Base-by-base conservation (phyloP, 2,329 filamentous ascomycete species). In the Sclerotinia trifoliorum region DNA sequence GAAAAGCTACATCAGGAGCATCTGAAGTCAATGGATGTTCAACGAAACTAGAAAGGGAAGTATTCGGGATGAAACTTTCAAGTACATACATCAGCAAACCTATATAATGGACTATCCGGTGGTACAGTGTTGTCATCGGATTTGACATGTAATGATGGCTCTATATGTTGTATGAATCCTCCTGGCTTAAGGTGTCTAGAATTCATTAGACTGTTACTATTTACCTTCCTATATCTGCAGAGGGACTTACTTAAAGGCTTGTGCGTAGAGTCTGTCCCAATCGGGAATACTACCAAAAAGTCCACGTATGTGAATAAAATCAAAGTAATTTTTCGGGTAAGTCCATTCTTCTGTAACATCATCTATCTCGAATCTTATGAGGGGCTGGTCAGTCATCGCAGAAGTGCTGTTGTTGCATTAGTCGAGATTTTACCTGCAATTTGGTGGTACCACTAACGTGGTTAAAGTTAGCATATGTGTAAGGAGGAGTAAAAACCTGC, bases 241-340 rank as follows among this genome's bases (percentile, higher is more conserved):
- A 26, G 19, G 4, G 7, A 42, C 78, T 70, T 84, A 83, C 74
- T 79, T 80, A 71, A 78, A 83, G 24, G 81, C 77, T 68, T 86
- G 84, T 19, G 77, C 76, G 68, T 89, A 82, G 4, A 90, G 75
- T 19, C 80, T 79, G 19, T 80, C 79, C 79, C 87, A 90, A 72
- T 88, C 83, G 0, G 81, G 77, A 69, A 89, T 83, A 62, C 82
- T 82, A 26, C 88, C 88, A 13, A 82, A 81, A 76, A 90, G 79
- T 73, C 86, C 79, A 67, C 84, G 82, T 3, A 84, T 82, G 75
- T 88, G 87, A 71, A 90, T 83, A 71, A 83, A 85, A 77, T 89
- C 86, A 73, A 88, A 86, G 68, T 82, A 78, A 70, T 87, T 82
- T 13, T 71, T 66, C 2, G 73, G 72, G 68, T 78, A 80, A 71